Conservation (phyloP, 2,329 filamentous ascomycete genomes). For the Fragosphaeria purpurea region DNA sequence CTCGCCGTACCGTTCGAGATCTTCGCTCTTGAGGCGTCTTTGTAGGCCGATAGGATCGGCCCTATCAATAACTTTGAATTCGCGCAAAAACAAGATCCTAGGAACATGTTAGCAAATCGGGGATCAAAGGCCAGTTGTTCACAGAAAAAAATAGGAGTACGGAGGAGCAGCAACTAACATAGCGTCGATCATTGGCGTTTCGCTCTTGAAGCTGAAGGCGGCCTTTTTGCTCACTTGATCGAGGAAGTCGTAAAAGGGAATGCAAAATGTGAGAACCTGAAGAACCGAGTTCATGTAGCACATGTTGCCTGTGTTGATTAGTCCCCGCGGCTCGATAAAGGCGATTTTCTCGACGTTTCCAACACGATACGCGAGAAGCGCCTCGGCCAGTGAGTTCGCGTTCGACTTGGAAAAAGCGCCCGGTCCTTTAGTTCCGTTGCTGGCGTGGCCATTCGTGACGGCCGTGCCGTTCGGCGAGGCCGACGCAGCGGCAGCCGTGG, state of each 20-base stretch:
- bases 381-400: slow-evolving; percentile 59
- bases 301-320: slow-evolving; percentile 97
- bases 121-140: no score
- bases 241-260: slow-evolving; percentile 89
- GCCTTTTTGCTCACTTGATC: slow-evolving; percentile 77
- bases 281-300: slow-evolving; percentile 99
- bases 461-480: slow-evolving; percentile 17
- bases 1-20: slow-evolving; percentile 84
- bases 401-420: slow-evolving; percentile 34
- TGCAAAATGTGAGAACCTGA: slow-evolving; percentile 88
- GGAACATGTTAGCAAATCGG: no score
- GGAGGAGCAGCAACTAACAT: slow-evolving; percentile 36
- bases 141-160: no score
- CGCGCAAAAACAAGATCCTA: slow-evolving; percentile 80
- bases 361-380: slow-evolving; percentile 63
- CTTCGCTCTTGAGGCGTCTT: slow-evolving; percentile 64
- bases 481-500: slow-evolving; percentile 14
- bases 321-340: slow-evolving; percentile 83
- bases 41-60: slow-evolving; percentile 64
- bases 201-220: slow-evolving; percentile 85
- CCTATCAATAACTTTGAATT: slow-evolving; percentile 81
- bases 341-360: slow-evolving; percentile 55
- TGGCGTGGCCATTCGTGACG: slow-evolving; percentile 11
- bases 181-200: slow-evolving; percentile 86
- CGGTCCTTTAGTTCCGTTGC: slow-evolving; percentile 17